Conservation (phyloP, 164 flowering plant genomes). For the Macadamia integrifolia region DNA sequence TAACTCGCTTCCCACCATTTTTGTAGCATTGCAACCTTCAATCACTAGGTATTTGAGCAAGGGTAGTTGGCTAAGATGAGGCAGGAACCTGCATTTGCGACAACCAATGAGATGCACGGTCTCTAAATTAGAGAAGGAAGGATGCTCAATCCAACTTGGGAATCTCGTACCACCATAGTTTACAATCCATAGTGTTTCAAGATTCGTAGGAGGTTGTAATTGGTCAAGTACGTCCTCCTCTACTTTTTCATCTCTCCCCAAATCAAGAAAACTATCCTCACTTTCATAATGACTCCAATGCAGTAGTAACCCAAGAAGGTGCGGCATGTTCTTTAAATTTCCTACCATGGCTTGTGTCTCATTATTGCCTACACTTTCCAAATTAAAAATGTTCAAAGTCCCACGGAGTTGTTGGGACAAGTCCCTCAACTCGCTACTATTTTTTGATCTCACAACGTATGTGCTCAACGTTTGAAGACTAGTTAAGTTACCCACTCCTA, state of each 20-base stretch:
- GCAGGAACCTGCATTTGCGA: too few species aligned
- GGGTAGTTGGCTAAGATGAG: background rate
- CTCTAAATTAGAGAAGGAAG: background rate
- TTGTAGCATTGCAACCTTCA: background rate
- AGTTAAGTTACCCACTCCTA: constrained; percentile 12
- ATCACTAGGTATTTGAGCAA: constrained; percentile 10
- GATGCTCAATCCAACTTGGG: constrained; percentile 29
- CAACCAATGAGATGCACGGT: too few species aligned
- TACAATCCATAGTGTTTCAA: constrained; percentile 6
- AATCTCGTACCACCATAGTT: constrained; percentile 17
- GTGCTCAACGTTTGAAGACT: constrained; percentile 14
- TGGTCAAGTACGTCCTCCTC: constrained; percentile 18
- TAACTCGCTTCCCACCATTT: constrained; percentile 14
- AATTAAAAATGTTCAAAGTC: constrained; percentile 8
- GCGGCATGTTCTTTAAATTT: constrained; percentile 12
- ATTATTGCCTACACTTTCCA: constrained; percentile 12
- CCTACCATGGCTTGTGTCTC: constrained; percentile 5
- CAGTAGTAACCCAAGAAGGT: constrained; percentile 13
- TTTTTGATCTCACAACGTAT: constrained; percentile 4
- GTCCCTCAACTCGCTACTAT: constrained; percentile 12
- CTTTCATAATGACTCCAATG: constrained; percentile 11
- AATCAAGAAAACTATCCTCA: too few species aligned
- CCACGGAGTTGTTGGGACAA: constrained; percentile 12
- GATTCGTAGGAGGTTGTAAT: constrained; percentile 21
- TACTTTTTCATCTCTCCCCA: background rate